Evolutionary conservation across 805 yeast genomes (phyloP), one percentile per base, ranked within the genome.

Genomic region (Candida vartiovaarae): DNA sequence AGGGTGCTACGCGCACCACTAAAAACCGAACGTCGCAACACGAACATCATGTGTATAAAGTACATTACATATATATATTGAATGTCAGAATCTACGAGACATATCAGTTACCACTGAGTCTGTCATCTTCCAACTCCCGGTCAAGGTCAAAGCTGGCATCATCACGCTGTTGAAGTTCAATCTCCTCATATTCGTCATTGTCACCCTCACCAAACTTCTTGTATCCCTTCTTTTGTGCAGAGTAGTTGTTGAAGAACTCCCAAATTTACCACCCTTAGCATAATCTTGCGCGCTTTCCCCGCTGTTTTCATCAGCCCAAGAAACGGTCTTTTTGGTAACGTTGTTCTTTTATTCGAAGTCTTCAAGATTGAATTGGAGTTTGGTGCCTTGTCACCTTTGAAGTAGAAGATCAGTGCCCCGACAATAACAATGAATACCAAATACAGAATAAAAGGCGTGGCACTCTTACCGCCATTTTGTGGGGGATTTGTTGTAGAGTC

Each of bases 231-330:
- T 50, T 52, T 3, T 34, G 37, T 1, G 42, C 31, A 26, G 39
- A 38, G 45, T 43, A 50, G 39, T 48, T 50, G 43, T 56, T 54
- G 40, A 56, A 42, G 41, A 52, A 52, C 7, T 52, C 47, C 54
- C 58, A 36, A 50, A 41, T 26, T 46, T 43, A 3, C 40, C 43
- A 5, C 40, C 39, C 9, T 36, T 26, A 3, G 43, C 29, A 5
- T 32, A 36, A n/a, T 43, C 49, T 11, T 25, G 44, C 15, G 47
- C 29, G 2, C 51, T 52, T 15, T 8, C 50, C 42, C 55, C 62
- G 15, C 34, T 43, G 32, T 59, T 44, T 34, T 60, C 65, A 47
- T 64, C 68, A 2, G 68, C 68, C 67, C 70, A 63, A 4, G 68
- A 61, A 3, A 65, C 70, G 6, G 62, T 56, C 46, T 65, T 65